Evolutionary conservation across 331 rosid genomes (phyloP).

Genomic region (Pyrus hybrid): DNA sequence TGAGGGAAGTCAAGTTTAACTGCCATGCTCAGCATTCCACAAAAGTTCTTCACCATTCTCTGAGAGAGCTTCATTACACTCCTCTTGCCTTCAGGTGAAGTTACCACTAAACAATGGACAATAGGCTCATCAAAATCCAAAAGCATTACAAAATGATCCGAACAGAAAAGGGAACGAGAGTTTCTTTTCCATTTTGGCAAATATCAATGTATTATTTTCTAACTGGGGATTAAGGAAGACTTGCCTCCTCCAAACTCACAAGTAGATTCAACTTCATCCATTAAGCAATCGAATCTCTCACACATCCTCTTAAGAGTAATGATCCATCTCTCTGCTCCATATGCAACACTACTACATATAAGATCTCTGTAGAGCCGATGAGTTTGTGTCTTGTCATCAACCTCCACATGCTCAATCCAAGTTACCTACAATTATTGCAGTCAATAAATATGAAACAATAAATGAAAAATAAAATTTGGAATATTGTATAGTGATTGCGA

Average conservation of each 20-base stretch:
- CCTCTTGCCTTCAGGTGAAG: constrained; percentile 30
- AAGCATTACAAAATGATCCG: background rate
- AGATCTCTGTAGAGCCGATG: constrained; percentile 42
- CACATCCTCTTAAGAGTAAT: constrained; percentile 60
- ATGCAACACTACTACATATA: constrained; percentile 26
- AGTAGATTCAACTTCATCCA: constrained; percentile 4
- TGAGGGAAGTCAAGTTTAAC: constrained; percentile 35
- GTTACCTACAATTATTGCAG: constrained; percentile 34
- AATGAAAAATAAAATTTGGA: background rate
- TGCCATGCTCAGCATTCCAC: constrained; percentile 38
- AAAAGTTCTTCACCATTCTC: constrained; percentile 57
- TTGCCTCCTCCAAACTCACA: constrained; percentile 30
- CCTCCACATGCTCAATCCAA: constrained; percentile 75
- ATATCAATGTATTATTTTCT: background rate
- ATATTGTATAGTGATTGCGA: background rate
- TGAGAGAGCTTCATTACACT: constrained; percentile 47
- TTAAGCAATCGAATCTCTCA: constrained; percentile 33
- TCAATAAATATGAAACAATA: background rate
- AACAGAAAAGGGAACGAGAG: background rate
- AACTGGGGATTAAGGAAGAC: background rate
- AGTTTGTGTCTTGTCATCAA: constrained; percentile 44
- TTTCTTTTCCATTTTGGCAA: background rate
- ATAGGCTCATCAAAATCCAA: background rate
- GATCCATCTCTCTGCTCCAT: constrained; percentile 71
- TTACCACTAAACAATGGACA: constrained; percentile 25